Conservation (phyloP, 768 basidiomycete genomes). For the Pleurotus tuber-regium region DNA sequence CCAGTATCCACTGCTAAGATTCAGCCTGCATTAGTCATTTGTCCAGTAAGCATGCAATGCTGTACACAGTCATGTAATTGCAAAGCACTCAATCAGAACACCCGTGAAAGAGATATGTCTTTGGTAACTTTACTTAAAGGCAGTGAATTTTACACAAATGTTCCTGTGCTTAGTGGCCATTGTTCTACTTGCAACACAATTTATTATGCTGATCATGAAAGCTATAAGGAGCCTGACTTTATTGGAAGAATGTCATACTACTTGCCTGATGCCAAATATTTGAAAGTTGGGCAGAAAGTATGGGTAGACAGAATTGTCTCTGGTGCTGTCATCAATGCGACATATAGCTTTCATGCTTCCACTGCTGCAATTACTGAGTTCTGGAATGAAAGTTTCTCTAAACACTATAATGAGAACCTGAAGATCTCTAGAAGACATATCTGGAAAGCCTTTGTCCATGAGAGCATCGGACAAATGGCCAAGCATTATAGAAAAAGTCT, state of each 20-base stretch:
- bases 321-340: constrained; percentile 14
- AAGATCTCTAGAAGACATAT: too few relatives aligned
- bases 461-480: too few relatives aligned
- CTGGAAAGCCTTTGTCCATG: too few relatives aligned
- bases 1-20: neutral
- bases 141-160: constrained; percentile 8
- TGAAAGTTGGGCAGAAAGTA: constrained; percentile 14
- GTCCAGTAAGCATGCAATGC: neutral
- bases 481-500: too few relatives aligned
- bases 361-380: constrained; percentile 13
- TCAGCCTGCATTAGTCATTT: neutral
- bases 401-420: too few relatives aligned
- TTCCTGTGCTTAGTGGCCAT: constrained; percentile 16
- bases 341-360: constrained; percentile 19
- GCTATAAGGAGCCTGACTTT: neutral
- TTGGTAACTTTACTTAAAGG: neutral
- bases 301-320: constrained; percentile 17
- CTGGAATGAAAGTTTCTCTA: too few relatives aligned
- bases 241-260: neutral
- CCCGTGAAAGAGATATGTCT: neutral
- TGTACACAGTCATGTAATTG: neutral
- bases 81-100: neutral
- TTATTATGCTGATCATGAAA: constrained; percentile 20
- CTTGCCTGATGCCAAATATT: constrained; percentile 13
- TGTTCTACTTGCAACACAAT: constrained; percentile 14